These are phyloP conservation scores for Teratosphaeria viscida DNA, from an alignment of 2,329 filamentous ascomycete species.

Conservation along the genomic window DNA sequence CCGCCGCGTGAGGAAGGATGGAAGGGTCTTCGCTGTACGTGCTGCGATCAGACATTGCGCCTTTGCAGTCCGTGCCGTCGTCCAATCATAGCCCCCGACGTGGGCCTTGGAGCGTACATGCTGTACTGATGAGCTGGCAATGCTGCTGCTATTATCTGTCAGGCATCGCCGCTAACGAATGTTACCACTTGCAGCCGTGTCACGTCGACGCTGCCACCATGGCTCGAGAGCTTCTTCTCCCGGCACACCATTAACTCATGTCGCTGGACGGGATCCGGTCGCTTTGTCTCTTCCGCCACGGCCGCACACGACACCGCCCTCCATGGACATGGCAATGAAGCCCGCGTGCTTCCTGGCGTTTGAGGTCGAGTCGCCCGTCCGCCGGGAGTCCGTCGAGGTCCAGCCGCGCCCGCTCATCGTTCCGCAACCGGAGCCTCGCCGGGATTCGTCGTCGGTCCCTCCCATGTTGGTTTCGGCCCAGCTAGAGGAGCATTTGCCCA, in stretches of 20 bases:
- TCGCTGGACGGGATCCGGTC: conserved; percentile 7
- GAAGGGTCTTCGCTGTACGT: conserved; percentile 15
- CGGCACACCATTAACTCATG: conserved; percentile 14
- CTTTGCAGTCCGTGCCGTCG: conserved; percentile 5
- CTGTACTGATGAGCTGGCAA: conserved; percentile 26
- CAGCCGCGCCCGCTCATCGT: neutral
- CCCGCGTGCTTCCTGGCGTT: conserved; percentile 6
- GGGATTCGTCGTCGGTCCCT: neutral
- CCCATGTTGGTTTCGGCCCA: neutral
- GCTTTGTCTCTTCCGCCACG: conserved; percentile 2
- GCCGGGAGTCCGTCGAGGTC: neutral
- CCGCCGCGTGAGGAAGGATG: conserved; percentile 12
- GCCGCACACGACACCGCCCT: conserved; percentile 4
- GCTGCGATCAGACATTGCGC: neutral
- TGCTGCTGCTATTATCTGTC: conserved; percentile 19
- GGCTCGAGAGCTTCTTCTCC: conserved; percentile 16
- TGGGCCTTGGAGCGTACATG: conserved; percentile 10
- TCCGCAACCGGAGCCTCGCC: neutral
- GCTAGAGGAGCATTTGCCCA: neutral
- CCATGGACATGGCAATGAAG: conserved; percentile 9
- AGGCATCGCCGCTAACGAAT: conserved; percentile 22
- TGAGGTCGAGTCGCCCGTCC: conserved; percentile 1
- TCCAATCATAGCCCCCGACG: conserved; percentile 16
- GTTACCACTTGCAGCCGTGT: conserved; percentile 22
- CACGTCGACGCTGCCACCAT: conserved; percentile 18